These are phyloP conservation scores for Halophytophthora polymorphica DNA, from an alignment of 352 stramenopile genomes.

Conservation along the genomic window DNA sequence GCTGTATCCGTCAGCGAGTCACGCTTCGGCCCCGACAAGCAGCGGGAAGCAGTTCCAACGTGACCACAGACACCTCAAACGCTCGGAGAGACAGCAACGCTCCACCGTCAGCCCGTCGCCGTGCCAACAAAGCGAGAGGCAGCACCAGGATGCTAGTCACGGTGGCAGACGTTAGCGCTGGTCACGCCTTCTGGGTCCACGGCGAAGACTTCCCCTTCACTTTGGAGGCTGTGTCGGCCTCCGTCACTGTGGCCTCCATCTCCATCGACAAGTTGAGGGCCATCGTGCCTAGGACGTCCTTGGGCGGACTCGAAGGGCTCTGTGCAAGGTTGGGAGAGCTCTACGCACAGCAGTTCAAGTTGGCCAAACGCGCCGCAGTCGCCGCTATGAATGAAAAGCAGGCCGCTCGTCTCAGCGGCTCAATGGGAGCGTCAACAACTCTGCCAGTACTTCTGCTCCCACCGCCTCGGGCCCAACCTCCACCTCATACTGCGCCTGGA, in stretches of 20 bases:
- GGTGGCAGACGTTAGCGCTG: slow-evolving; percentile 45
- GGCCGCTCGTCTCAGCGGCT: not conserved
- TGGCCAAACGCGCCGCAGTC: slow-evolving; percentile 35
- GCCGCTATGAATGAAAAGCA: slow-evolving; percentile 54
- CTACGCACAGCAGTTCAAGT: slow-evolving; percentile 31
- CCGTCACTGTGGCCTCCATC: slow-evolving; percentile 40
- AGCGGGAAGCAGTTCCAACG: not conserved
- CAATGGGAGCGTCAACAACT: slow-evolving; percentile 4
- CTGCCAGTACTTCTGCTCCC: slow-evolving; percentile 12
- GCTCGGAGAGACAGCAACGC: not conserved
- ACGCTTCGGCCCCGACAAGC: slow-evolving; percentile 7
- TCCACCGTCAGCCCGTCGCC: slow-evolving; percentile 2
- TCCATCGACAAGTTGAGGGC: slow-evolving; percentile 41
- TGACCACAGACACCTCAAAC: slow-evolving; percentile 1
- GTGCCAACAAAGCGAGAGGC: slow-evolving; percentile 4
- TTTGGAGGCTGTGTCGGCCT: slow-evolving; percentile 44
- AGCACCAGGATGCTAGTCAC: slow-evolving; percentile 37
- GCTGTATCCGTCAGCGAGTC: slow-evolving; percentile 38
- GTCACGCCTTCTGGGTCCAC: slow-evolving; percentile 63
- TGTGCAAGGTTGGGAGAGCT: slow-evolving; percentile 19
- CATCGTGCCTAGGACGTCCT: slow-evolving; percentile 38
- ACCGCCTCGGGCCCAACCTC: too few relatives aligned
- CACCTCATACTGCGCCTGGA: too few relatives aligned
- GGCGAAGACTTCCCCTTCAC: slow-evolving; percentile 25
- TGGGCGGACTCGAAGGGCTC: slow-evolving; percentile 26